Base-by-base conservation (phyloP, 192 early-diverging fungal genomes). In the Allomyces macrogynus region DNA sequence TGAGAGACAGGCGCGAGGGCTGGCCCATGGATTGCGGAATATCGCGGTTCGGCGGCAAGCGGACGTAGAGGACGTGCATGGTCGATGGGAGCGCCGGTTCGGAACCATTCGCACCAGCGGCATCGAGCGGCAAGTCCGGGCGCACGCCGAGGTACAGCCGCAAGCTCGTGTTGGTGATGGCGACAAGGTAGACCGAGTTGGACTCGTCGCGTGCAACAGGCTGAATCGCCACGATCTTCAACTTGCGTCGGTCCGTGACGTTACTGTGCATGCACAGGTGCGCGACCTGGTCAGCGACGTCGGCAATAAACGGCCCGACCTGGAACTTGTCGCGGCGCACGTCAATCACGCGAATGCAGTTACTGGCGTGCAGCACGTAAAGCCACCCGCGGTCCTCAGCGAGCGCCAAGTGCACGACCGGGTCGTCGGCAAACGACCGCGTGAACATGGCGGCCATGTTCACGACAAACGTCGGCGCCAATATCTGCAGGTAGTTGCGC, bases 171-270 rank as follows among this genome's bases (percentile, higher is more conserved):
- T 86, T 75, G 1, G 90, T 90, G 57, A 94, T 69, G 5, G 85
- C 89, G 10, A 97, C 80, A n/a, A 91, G 71, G 57, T 84, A 77
- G 60, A 93, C 68, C 0, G 71, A 67, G 20, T 76, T 80, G 9
- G 88, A 89, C 67, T 93, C 90, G 10, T 66, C 57, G 8, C 66
- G 61, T 1, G 82, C 77, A 22, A 89, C 81, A 8, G 80, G 72
- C 64, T 93, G 85, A 49, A 95, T 76, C 12, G 87, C 84, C n/a
- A 84, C 73, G 26, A 93, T 84, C 64, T 80, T 78, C 68, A 90
- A 87, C 0, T 73, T 68, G 23, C 68, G 61, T 0, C 73, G 43
- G 61, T 77, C 74, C 27, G 86, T 40, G 9, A 65, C 69, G 61
- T 75, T 67, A 65, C 75, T 74, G 54, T 75, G 71, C 68, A 78